Conservation (phyloP, 78 protist species). For the Dictyostelium capitatum region DNA sequence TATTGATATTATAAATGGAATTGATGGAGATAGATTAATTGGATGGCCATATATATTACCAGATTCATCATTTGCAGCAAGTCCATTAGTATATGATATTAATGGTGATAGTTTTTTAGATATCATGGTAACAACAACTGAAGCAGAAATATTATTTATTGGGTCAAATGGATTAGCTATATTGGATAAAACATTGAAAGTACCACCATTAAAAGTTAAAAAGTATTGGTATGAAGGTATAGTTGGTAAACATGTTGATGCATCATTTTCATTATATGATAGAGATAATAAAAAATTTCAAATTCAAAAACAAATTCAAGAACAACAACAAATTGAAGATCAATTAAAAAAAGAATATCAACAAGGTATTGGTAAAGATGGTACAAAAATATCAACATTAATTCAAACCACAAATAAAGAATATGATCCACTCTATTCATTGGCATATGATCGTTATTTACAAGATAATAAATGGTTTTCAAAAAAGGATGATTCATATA, state of each 20-base stretch:
- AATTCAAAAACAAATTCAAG: background rate
- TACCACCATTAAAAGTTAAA: conserved; percentile 85
- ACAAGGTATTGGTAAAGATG: background rate
- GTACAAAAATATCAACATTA: background rate
- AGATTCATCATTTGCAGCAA: conserved; percentile 39
- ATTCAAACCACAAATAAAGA: background rate
- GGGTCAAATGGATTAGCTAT: conserved; percentile 37
- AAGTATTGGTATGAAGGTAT: conserved; percentile 82
- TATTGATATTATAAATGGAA: conserved; percentile 34
- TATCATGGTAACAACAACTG: conserved; percentile 86
- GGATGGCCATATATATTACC: conserved; percentile 85
- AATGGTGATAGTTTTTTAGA: conserved; percentile 88
- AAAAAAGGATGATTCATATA: background rate
- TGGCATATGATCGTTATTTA: conserved; percentile 4
- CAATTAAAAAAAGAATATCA: background rate
- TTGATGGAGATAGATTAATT: conserved; percentile 20
- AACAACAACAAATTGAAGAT: background rate
- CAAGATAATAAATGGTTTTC: conserved; percentile 23
- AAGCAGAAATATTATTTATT: conserved; percentile 83
- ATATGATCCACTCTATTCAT: conserved; percentile 9
- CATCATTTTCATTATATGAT: conserved; percentile 52
- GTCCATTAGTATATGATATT: conserved; percentile 79
- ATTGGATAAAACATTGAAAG: conserved; percentile 37
- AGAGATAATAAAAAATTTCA: conserved; percentile 18
- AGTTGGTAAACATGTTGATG: conserved; percentile 61